Percentiles rank a stretch among this genome's conserved stretches.
These are phyloP conservation scores for Candida hispaniensis DNA, from an alignment of 805 yeast genomes.

Conservation along the genomic window DNA sequence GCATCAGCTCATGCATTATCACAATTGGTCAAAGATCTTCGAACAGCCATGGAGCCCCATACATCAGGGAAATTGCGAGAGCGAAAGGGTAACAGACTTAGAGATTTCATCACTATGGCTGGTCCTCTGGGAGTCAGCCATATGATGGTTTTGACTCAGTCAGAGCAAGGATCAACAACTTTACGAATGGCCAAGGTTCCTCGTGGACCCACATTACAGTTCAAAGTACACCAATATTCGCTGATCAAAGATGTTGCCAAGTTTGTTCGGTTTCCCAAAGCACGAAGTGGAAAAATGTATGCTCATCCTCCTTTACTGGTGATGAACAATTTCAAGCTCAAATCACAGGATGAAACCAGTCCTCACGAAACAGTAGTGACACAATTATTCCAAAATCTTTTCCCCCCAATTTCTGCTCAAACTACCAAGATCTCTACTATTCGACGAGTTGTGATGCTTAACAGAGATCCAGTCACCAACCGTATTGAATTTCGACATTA, in stretches of 20 bases:
- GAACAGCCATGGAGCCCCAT: constrained; percentile 91
- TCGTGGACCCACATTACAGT: constrained; percentile 87
- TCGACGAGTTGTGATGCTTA: constrained; percentile 74
- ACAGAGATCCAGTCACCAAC: constrained; percentile 59
- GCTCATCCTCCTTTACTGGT: constrained; percentile 81
- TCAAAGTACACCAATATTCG: constrained; percentile 66
- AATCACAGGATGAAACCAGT: constrained; percentile 42
- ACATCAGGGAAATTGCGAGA: constrained; percentile 85
- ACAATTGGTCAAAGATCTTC: constrained; percentile 77
- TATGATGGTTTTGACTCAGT: constrained; percentile 75
- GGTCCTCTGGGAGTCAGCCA: constrained; percentile 93
- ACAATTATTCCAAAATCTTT: constrained; percentile 88
- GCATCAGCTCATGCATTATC: constrained; percentile 57
- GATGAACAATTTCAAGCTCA: constrained; percentile 74
- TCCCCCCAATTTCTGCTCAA: constrained; percentile 90
- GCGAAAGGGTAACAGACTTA: constrained; percentile 73
- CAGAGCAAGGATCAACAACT: constrained; percentile 67
- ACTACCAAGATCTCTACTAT: constrained; percentile 61
- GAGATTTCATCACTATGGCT: constrained; percentile 96
- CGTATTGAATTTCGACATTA: constrained; percentile 81
- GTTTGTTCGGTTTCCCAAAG: constrained; percentile 66
- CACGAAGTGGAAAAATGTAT: constrained; percentile 46
- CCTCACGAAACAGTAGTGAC: constrained; percentile 69
- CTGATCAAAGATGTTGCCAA: constrained; percentile 68
- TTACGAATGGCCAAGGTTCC: constrained; percentile 81